Evolutionary conservation across 352 stramenopile species (phyloP), one percentile per base, ranked within the genome.

Genomic region (Globisporangium cylindrosporum): DNA sequence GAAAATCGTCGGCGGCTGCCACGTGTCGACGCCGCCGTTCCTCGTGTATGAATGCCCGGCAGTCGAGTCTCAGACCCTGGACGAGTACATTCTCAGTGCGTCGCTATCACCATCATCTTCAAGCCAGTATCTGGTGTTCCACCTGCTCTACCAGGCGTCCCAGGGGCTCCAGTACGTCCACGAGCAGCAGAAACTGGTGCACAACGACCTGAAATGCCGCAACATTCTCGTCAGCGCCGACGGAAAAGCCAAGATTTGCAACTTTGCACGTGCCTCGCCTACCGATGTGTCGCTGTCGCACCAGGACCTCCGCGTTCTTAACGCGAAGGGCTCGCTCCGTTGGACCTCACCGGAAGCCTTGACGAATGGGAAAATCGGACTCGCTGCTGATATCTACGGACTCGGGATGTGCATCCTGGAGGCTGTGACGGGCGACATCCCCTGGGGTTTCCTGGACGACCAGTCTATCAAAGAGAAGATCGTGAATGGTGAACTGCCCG

Each of bases 321-420:
- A 73, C n/a, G 1, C 2, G 8, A 10, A 6, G n/a, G 12, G 46
- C 12, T 77, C 75, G 27, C 60, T 91, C 22, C 75, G 81, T 27
- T 93, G 84, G 84, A 74, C 77, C 54, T 74, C 84, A 10, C 81
- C 84, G 0, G 84, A 93, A 54, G 62, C 55, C 81, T 27, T 69
- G 86, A 7, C 22, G 10, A 25, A 34, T 5, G 64, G 57, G 62
- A 54, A 49, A 0, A n/a, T 71, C 14, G 38, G 51, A 10, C 69
- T 69, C 25, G 8, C 51, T 8, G 36, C 75, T 10, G 84, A 93
- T 54, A 76, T 93, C 25, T 93, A 88, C 63, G 75, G 81, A 7
- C 79, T 93, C 59, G 84, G 79, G 34, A 87, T 93, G 78, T 88
- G 78, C 20, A 61, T 90, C 15, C 24, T 90, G 43, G 84, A 93